Percentiles rank a stretch among this genome's conserved stretches.
Evolutionary conservation across 2,329 filamentous ascomycete species (phyloP).

Genomic region (Trichoderma lentiforme): DNA sequence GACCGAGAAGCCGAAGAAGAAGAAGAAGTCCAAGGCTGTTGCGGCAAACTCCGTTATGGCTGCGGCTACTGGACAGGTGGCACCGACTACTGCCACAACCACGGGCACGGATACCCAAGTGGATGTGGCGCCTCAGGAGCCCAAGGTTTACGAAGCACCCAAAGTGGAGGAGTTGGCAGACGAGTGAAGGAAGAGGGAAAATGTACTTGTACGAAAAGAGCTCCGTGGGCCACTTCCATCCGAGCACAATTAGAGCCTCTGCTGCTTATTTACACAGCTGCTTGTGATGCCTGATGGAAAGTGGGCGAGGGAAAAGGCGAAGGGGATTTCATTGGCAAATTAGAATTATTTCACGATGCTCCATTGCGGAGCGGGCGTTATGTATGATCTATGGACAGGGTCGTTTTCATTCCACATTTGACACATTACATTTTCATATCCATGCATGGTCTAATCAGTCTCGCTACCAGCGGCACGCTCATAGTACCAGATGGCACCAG

Average conservation of each 20-base stretch:
- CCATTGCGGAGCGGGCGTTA: not conserved
- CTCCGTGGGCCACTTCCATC: not conserved
- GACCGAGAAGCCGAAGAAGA: slow-evolving; percentile 47
- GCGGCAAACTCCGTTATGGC: slow-evolving; percentile 45
- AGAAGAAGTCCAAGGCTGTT: slow-evolving; percentile 51
- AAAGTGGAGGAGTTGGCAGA: slow-evolving; percentile 52
- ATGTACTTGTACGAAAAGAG: slow-evolving; percentile 5
- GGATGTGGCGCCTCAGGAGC: slow-evolving; percentile 41
- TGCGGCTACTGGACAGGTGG: slow-evolving; percentile 50
- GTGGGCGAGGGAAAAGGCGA: not conserved
- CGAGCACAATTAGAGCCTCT: not conserved
- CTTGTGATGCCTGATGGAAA: not conserved
- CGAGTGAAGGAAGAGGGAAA: slow-evolving; percentile 39
- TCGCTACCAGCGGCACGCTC: slow-evolving; percentile 41
- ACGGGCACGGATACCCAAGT: slow-evolving; percentile 56
- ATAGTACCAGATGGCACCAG: slow-evolving; percentile 53
- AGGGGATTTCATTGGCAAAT: not conserved
- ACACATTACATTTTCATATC: not conserved
- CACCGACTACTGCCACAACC: slow-evolving; percentile 52
- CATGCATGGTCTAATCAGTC: not conserved
- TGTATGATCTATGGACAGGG: slow-evolving; percentile 11
- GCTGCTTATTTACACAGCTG: not conserved
- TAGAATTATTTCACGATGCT: slow-evolving; percentile 8
- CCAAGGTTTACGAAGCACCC: slow-evolving; percentile 47
- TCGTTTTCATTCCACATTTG: not conserved